Evolutionary conservation across 768 basidiomycete genomes (phyloP), one percentile per base, ranked within the genome.

Genomic region (Postia placenta): DNA sequence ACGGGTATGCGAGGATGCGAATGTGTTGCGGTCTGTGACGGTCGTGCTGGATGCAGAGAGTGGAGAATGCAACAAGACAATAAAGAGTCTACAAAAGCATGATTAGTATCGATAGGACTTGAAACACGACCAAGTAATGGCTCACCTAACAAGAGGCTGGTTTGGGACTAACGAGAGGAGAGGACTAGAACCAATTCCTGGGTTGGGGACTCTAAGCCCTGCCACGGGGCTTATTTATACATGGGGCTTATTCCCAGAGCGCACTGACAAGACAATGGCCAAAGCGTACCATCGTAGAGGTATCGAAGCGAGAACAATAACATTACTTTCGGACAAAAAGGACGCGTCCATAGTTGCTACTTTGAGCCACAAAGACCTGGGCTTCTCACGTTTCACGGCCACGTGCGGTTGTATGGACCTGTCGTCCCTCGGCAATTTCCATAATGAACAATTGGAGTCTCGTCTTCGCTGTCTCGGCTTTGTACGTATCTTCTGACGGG

Each of bases 231-330:
- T n/a, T 64, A 54, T 63, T 67, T 68, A 68, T 68, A 68, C 33
- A 17, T 28, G 28, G 47, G 41, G 24, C 5, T 41, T 42, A 48
- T 33, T n/a, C n/a, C 42, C 49, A 36, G 51, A 43, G 60, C 57
- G 55, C 36, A 30, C 49, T 30, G 26, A 28, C 44, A 51, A 54
- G 55, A 68, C 66, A 66, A 67, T 65, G 64, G 50, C 42, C 27
- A 17, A 11, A 9, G 12, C 38, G 6, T 17, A 39, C 20, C 7
- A 17, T 6, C 38, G 38, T 35, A 19, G 30, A 42, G n/a, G 56
- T 62, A 57, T 53, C 60, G 56, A 64, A 51, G 54, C 54, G 51
- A 57, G 55, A 63, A 65, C 65, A 66, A 65, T 64, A 68, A 61
- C 46, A 43, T 26, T 24, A 19, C 50, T 45, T 35, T 50, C 48